Percentiles rank a stretch among this genome's conserved stretches.
Conservation (phyloP, 768 basidiomycete genomes). For the Leccinum obscurum region DNA sequence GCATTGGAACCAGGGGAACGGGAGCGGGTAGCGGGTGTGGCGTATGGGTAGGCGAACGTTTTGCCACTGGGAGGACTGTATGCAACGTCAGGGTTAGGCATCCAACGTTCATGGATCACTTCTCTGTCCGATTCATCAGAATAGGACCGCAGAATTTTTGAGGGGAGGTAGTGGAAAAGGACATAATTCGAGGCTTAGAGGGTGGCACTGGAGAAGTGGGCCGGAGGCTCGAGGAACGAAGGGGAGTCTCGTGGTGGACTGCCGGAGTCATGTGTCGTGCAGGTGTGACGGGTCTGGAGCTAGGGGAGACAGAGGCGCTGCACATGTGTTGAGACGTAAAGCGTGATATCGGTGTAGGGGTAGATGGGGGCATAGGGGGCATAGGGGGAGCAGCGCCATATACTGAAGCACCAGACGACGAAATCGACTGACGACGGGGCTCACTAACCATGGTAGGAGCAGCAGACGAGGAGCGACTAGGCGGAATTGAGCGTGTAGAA, state of each 20-base stretch:
- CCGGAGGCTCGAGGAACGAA: conserved; percentile 31
- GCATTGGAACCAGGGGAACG: conserved; percentile 37
- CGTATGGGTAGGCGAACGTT: conserved; percentile 28
- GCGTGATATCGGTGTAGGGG: conserved; percentile 50
- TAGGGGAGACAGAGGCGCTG: conserved; percentile 49
- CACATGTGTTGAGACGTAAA: conserved; percentile 54
- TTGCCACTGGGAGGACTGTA: conserved; percentile 40
- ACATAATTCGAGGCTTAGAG: conserved; percentile 50
- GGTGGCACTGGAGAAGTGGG: conserved; percentile 33
- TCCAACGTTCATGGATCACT: conserved; percentile 64
- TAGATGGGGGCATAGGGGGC: conserved; percentile 45
- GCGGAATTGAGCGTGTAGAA: conserved; percentile 24
- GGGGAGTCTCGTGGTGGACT: conserved; percentile 31
- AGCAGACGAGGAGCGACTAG: conserved; percentile 28
- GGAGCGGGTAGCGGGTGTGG: conserved; percentile 25
- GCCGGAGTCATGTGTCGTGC: conserved; percentile 32
- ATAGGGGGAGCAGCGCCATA: conserved; percentile 32
- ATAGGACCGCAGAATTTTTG: conserved; percentile 57
- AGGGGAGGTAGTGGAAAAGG: conserved; percentile 47
- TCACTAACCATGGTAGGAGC: conserved; percentile 26
- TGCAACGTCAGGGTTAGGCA: conserved; percentile 46
- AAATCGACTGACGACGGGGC: conserved; percentile 32
- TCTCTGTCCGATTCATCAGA: conserved; percentile 64
- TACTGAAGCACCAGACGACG: conserved; percentile 33
- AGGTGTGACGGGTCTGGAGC: conserved; percentile 35